Percentiles rank a stretch among this genome's conserved stretches.
Conservation (phyloP, 1,284 basidiomycete genomes). For the Acaromyces ingoldii region DNA sequence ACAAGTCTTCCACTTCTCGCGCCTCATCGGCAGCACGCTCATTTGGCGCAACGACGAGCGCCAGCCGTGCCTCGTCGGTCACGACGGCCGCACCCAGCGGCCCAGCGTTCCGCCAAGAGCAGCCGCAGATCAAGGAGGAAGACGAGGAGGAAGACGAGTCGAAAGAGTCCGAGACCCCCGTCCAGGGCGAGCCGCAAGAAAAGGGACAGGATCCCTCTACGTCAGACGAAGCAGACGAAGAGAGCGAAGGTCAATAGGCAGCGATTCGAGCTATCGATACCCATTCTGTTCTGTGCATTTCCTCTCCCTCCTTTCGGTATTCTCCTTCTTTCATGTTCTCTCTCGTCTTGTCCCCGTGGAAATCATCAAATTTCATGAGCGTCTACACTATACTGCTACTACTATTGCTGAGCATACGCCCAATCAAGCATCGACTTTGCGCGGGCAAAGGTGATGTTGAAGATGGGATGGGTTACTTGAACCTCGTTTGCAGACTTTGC, state of each 20-base stretch:
- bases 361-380: too few species aligned
- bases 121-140: slow-evolving; percentile 5
- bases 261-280: too few species aligned
- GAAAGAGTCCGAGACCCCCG: too few species aligned
- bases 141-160: neutral
- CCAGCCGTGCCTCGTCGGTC: neutral
- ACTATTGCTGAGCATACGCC: slow-evolving; percentile 21
- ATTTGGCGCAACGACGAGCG: neutral
- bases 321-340: too few species aligned
- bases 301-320: too few species aligned
- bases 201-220: too few species aligned
- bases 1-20: neutral
- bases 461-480: slow-evolving; percentile 38
- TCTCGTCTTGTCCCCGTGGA: too few species aligned
- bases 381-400: neutral
- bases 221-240: too few species aligned
- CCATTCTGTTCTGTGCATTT: too few species aligned
- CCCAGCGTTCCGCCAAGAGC: slow-evolving; percentile 2
- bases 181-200: too few species aligned
- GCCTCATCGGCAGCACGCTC: slow-evolving; percentile 1
- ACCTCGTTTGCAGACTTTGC: too few species aligned
- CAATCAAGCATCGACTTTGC: slow-evolving; percentile 38
- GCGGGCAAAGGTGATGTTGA: slow-evolving; percentile 34
- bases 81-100: neutral
- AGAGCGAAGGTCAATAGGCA: too few species aligned